Conservation (phyloP, 2,329 filamentous ascomycete species). For the Nemania abortiva region DNA sequence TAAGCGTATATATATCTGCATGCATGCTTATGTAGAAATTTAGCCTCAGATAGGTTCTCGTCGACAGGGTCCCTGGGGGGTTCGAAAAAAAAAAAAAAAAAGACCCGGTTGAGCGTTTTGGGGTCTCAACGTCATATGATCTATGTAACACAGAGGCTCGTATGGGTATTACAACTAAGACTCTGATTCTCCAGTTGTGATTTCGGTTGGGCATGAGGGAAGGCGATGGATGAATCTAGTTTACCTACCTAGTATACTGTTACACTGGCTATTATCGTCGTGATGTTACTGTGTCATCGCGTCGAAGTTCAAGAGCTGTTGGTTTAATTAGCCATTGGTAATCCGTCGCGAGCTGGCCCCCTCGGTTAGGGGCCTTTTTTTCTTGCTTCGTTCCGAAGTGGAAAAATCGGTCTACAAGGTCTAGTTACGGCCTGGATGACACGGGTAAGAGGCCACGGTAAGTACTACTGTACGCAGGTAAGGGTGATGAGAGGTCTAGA, state of each 20-base stretch:
- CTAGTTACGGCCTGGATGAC: background rate
- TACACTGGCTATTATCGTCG: background rate
- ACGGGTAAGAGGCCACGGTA: too few relatives aligned
- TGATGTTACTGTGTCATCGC: background rate
- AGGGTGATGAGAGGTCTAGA: background rate
- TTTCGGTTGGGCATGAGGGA: background rate
- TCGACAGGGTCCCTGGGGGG: background rate
- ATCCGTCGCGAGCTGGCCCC: background rate
- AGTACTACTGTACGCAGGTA: background rate
- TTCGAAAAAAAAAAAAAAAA: background rate
- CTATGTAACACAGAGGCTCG: background rate
- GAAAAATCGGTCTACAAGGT: background rate
- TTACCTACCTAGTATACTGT: background rate
- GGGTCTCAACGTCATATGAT: background rate
- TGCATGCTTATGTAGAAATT: background rate
- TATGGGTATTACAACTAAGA: background rate
- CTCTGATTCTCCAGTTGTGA: background rate
- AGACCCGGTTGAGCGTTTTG: constrained; percentile 11
- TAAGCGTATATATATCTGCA: background rate
- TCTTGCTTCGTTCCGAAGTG: background rate
- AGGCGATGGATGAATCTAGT: background rate
- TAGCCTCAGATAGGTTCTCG: background rate
- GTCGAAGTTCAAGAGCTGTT: background rate
- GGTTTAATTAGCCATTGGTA: background rate
- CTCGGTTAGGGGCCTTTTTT: background rate